Evolutionary conservation across 169 alveolate species (phyloP).

Genomic region (Plasmodium coatneyi): DNA sequence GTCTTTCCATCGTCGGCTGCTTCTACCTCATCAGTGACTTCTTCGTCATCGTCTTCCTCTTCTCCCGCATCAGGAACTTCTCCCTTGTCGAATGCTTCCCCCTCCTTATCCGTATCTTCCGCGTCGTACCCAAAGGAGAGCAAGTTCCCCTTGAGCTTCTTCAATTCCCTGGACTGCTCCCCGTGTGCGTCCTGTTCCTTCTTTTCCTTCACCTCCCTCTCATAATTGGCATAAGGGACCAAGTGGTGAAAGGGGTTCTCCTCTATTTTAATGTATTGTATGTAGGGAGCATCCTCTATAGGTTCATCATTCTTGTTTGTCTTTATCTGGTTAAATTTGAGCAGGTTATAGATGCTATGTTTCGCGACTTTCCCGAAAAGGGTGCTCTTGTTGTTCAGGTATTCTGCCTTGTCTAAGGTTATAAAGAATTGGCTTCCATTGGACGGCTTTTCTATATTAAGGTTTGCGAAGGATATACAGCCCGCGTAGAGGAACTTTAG

Average conservation of each 20-base stretch:
- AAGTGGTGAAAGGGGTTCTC: slow-evolving; percentile 84
- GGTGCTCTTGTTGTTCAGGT: slow-evolving; percentile 91
- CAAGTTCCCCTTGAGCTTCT: slow-evolving; percentile 64
- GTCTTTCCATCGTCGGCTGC: neutral
- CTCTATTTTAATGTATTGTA: slow-evolving; percentile 72
- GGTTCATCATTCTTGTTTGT: slow-evolving; percentile 79
- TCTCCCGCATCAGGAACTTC: neutral
- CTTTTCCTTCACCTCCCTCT: slow-evolving; percentile 19
- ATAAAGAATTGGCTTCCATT: slow-evolving; percentile 91
- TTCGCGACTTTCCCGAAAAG: slow-evolving; percentile 94
- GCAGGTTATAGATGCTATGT: slow-evolving; percentile 79
- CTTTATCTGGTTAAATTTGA: slow-evolving; percentile 79
- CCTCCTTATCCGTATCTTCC: neutral
- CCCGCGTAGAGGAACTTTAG: slow-evolving; percentile 87
- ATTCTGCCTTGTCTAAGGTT: slow-evolving; percentile 91
- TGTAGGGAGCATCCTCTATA: slow-evolving; percentile 63
- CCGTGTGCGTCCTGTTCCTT: neutral
- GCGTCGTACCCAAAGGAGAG: slow-evolving; percentile 76
- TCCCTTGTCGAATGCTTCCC: neutral
- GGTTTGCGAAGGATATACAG: slow-evolving; percentile 35
- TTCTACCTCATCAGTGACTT: neutral
- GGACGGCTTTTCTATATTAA: slow-evolving; percentile 75
- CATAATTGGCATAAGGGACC: slow-evolving; percentile 68
- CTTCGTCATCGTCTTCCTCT: neutral
- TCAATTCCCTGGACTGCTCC: neutral